Evolutionary conservation across 331 rosid genomes (phyloP).

Genomic region (Rhamnella rubrinervis): DNA sequence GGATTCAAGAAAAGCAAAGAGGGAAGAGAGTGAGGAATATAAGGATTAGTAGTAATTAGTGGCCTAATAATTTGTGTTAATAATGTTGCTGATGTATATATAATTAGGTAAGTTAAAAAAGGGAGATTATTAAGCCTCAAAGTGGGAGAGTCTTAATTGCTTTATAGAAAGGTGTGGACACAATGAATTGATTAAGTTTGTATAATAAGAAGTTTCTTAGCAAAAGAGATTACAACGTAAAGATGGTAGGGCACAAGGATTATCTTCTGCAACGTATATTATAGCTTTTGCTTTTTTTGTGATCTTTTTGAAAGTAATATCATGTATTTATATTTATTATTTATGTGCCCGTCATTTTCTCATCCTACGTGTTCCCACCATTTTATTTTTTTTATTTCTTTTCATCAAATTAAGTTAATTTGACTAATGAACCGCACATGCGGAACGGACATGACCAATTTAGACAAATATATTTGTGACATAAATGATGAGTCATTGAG

Average conservation of each 20-base stretch:
- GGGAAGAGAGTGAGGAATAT: no score
- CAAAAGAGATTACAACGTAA: slow-evolving; percentile 29
- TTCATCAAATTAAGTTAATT: neutral
- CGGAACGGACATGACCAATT: neutral
- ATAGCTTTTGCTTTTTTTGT: slow-evolving; percentile 33
- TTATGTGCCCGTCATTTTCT: slow-evolving; percentile 29
- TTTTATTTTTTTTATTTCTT: neutral
- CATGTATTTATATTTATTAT: neutral
- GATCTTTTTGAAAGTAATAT: slow-evolving; percentile 28
- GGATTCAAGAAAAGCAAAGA: no score
- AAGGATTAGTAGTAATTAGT: no score
- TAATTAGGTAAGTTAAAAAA: slow-evolving; percentile 22
- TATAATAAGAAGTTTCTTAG: slow-evolving; percentile 38
- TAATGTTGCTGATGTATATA: slow-evolving; percentile 3
- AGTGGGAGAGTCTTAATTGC: slow-evolving; percentile 26
- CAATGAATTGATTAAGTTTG: slow-evolving; percentile 21
- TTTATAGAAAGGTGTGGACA: slow-evolving; percentile 35
- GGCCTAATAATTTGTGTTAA: slow-evolving; percentile 2
- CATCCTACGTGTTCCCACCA: slow-evolving; percentile 15
- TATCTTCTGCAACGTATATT: slow-evolving; percentile 11
- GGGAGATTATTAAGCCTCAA: neutral
- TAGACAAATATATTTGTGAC: neutral
- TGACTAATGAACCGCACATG: neutral
- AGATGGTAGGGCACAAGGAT: slow-evolving; percentile 40
- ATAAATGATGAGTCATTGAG: neutral